Evolutionary conservation across 148 eudicot species (phyloP).

Genomic region (Hydrangea macrophylla): DNA sequence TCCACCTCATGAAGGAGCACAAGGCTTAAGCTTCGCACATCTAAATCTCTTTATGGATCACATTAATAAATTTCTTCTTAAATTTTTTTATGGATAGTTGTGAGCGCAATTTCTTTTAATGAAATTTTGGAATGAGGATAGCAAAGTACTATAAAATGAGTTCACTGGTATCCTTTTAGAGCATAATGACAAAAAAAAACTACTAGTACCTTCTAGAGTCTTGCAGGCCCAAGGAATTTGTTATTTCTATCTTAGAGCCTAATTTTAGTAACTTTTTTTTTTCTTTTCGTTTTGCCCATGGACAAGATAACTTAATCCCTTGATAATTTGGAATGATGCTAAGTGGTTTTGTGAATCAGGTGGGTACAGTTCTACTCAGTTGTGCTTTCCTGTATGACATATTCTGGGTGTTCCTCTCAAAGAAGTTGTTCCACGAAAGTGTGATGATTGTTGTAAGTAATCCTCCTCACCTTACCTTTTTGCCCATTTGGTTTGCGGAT

Average conservation of each 20-base stretch:
- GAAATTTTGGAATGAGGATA: background rate
- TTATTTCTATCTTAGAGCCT: too few relatives aligned
- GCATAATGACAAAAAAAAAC: too few relatives aligned
- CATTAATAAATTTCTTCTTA: background rate
- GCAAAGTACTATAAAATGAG: background rate
- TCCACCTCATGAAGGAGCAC: background rate
- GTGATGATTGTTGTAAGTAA: constrained; percentile 89
- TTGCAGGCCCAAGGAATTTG: too few relatives aligned
- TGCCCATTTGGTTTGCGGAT: background rate
- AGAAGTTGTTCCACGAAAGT: constrained; percentile 70
- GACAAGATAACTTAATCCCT: too few relatives aligned
- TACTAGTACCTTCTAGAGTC: too few relatives aligned
- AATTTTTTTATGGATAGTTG: too few relatives aligned
- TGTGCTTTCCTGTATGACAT: constrained; percentile 85
- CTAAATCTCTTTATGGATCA: background rate
- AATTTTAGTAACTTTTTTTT: too few relatives aligned
- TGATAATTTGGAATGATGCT: constrained; percentile 4
- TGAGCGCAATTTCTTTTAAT: background rate
- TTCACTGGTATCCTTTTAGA: background rate
- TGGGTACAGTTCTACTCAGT: constrained; percentile 69
- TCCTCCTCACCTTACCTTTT: constrained; percentile 3
- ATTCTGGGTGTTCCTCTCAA: constrained; percentile 81
- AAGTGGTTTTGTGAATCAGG: constrained; percentile 39
- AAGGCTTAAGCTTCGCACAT: background rate
- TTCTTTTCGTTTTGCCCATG: too few relatives aligned